Conservation (phyloP, 345 rosid species). For the Aquilaria malaccensis region DNA sequence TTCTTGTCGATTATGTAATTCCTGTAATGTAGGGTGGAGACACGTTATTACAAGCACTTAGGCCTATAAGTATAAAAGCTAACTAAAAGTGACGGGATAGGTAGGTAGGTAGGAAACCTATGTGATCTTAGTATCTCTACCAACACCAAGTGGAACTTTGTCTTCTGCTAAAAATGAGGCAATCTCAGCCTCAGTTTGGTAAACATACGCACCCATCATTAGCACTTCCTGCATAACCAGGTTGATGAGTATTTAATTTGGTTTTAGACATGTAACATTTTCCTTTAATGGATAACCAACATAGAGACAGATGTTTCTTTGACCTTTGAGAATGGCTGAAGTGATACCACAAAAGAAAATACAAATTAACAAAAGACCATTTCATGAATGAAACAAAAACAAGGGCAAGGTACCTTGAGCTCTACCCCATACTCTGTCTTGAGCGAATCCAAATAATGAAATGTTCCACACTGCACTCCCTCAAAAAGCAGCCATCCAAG, state of each 20-base stretch:
- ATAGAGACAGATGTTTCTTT: too few relatives aligned
- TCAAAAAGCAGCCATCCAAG: constrained; percentile 78
- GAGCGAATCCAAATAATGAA: constrained; percentile 75
- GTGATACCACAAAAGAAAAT: too few relatives aligned
- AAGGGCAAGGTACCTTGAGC: constrained; percentile 40
- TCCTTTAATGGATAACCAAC: too few relatives aligned
- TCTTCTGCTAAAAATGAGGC: constrained; percentile 49
- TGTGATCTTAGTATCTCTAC: constrained; percentile 59
- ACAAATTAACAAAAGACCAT: too few relatives aligned
- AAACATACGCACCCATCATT: constrained; percentile 88
- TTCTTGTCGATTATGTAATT: constrained; percentile 86
- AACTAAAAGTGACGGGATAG: background rate
- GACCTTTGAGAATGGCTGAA: too few relatives aligned
- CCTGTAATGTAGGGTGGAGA: constrained; percentile 24
- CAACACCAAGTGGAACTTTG: constrained; percentile 72
- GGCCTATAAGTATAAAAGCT: background rate
- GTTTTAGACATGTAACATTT: too few relatives aligned
- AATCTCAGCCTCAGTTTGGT: constrained; percentile 69
- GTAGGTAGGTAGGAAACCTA: constrained; percentile 11
- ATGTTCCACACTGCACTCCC: constrained; percentile 71
- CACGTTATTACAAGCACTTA: background rate
- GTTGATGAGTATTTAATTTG: too few relatives aligned
- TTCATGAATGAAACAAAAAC: background rate
- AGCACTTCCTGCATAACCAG: constrained; percentile 49
- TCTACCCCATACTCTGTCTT: constrained; percentile 72